These are phyloP conservation scores for Lasiosphaeria ovina DNA, from an alignment of 495 filamentous ascomycete species.

Conservation along the genomic window DNA sequence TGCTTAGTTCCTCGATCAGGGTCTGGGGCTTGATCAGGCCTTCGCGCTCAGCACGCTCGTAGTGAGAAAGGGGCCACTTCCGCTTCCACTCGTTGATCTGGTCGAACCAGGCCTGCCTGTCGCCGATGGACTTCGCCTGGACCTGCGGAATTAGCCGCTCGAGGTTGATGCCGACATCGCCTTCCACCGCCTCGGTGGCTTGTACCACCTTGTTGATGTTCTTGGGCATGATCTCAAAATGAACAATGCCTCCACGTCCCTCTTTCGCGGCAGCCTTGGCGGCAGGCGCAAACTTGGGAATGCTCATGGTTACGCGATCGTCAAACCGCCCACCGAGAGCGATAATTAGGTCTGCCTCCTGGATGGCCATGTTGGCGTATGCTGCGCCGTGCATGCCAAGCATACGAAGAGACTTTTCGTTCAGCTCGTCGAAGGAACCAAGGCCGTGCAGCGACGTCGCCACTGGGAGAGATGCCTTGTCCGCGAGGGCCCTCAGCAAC, in stretches of 20 bases:
- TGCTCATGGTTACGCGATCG: conserved; percentile 67
- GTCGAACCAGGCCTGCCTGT: conserved; percentile 79
- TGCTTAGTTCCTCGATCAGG: conserved; percentile 77
- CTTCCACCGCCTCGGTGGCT: conserved; percentile 76
- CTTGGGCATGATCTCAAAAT: conserved; percentile 82
- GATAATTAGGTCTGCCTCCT: conserved; percentile 75
- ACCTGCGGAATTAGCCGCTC: conserved; percentile 67
- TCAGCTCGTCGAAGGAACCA: conserved; percentile 73
- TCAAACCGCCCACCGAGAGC: conserved; percentile 75
- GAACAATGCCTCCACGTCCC: conserved; percentile 72
- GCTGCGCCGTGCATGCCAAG: conserved; percentile 80
- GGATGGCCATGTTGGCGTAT: conserved; percentile 77
- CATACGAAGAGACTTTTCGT: conserved; percentile 77
- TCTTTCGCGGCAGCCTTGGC: conserved; percentile 67
- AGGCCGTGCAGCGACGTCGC: conserved; percentile 78
- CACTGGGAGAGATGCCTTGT: conserved; percentile 72
- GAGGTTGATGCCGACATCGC: conserved; percentile 71
- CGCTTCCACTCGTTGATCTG: conserved; percentile 89
- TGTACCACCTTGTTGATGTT: conserved; percentile 88
- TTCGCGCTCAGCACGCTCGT: conserved; percentile 65
- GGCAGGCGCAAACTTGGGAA: conserved; percentile 65
- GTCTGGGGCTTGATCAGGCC: conserved; percentile 86
- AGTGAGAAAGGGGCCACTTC: conserved; percentile 72
- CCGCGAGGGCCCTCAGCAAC: conserved; percentile 65
- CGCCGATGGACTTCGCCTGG: conserved; percentile 50